These are phyloP conservation scores for Ustilago xerochloae DNA, from an alignment of 1,284 basidiomycete genomes.

Conservation along the genomic window DNA sequence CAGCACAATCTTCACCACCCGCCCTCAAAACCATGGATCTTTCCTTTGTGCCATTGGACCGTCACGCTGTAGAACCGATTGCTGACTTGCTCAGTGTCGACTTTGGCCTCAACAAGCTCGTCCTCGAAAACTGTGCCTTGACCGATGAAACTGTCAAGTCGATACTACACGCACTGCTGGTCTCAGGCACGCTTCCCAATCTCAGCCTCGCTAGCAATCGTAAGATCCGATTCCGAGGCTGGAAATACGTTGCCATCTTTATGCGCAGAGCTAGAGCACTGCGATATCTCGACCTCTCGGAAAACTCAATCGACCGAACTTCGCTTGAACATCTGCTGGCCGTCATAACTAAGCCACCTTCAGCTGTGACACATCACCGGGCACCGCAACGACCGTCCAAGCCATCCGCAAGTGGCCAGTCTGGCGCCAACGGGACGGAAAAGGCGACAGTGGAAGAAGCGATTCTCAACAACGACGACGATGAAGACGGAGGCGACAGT, in stretches of 20 bases:
- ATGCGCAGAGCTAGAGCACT: slow-evolving; percentile 79
- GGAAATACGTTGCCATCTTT: slow-evolving; percentile 84
- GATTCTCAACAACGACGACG: neutral
- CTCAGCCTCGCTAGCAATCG: slow-evolving; percentile 88
- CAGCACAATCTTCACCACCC: slow-evolving; percentile 36
- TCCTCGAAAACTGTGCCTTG: slow-evolving; percentile 63
- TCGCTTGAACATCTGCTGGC: slow-evolving; percentile 81
- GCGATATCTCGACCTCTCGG: slow-evolving; percentile 87
- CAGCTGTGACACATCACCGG: slow-evolving; percentile 12
- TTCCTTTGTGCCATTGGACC: slow-evolving; percentile 55
- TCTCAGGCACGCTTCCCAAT: slow-evolving; percentile 82
- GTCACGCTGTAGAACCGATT: slow-evolving; percentile 57
- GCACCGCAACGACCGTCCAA: slow-evolving; percentile 1
- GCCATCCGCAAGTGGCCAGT: no score
- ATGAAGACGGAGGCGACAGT: slow-evolving; percentile 31
- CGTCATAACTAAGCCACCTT: slow-evolving; percentile 69
- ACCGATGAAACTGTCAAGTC: slow-evolving; percentile 79
- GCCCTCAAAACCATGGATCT: slow-evolving; percentile 60
- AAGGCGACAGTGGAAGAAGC: neutral
- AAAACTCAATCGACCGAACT: slow-evolving; percentile 82
- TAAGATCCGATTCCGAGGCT: slow-evolving; percentile 81
- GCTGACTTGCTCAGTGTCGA: slow-evolving; percentile 65
- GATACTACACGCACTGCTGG: slow-evolving; percentile 87
- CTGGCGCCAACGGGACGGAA: neutral
- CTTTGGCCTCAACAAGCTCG: slow-evolving; percentile 61